These are phyloP conservation scores for Colletotrichum spinosum DNA, from an alignment of 2,329 filamentous ascomycete genomes.

Conservation along the genomic window DNA sequence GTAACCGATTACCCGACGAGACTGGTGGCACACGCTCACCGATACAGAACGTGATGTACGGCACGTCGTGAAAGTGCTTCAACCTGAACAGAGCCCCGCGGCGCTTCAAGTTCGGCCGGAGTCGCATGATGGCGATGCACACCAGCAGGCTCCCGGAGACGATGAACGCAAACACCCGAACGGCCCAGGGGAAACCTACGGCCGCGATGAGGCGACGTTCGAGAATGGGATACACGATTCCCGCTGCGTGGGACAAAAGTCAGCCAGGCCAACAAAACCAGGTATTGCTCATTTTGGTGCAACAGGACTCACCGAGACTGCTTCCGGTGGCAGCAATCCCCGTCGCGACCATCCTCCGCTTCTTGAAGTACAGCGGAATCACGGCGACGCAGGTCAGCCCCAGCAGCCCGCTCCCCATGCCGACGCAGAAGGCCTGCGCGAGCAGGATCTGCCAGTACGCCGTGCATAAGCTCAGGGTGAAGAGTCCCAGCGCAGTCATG, in stretches of 20 bases:
- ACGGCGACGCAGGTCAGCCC: slow-evolving; percentile 52
- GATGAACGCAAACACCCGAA: slow-evolving; percentile 29
- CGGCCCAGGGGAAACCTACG: slow-evolving; percentile 30
- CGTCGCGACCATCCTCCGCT: slow-evolving; percentile 44
- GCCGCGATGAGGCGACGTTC: slow-evolving; percentile 24
- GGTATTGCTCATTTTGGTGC: not conserved
- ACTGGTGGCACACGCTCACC: slow-evolving; percentile 1
- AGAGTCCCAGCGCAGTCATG: slow-evolving; percentile 58
- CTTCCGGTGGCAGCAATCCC: slow-evolving; percentile 49
- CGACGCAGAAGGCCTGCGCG: slow-evolving; percentile 57
- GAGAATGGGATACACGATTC: slow-evolving; percentile 29
- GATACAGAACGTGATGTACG: slow-evolving; percentile 23
- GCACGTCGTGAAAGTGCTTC: slow-evolving; percentile 22
- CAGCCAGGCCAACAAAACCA: not conserved
- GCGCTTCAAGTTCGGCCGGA: slow-evolving; percentile 28
- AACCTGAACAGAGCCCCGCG: slow-evolving; percentile 26
- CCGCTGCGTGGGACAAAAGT: slow-evolving; percentile 1
- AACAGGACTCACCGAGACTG: slow-evolving; percentile 41
- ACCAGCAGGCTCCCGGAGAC: slow-evolving; percentile 27
- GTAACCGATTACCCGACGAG: not conserved
- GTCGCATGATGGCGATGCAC: slow-evolving; percentile 27
- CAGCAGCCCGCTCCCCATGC: slow-evolving; percentile 55
- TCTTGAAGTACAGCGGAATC: slow-evolving; percentile 48
- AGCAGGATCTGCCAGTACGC: slow-evolving; percentile 59
- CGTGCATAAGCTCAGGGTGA: slow-evolving; percentile 52